Conservation (phyloP, 2,329 filamentous ascomycete genomes). For the Fusarium hostae region DNA sequence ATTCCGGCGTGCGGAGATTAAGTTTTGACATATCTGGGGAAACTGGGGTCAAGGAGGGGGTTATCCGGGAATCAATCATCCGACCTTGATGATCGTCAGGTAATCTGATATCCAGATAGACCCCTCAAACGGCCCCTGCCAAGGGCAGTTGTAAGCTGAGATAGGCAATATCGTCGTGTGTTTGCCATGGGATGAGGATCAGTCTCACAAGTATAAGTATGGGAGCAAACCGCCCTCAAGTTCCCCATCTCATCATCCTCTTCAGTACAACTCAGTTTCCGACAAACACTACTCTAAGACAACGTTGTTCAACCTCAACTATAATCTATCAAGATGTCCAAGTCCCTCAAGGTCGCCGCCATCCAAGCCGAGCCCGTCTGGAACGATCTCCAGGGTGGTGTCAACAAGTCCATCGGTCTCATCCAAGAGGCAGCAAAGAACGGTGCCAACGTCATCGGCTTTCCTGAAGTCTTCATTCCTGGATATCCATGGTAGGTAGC, state of each 20-base stretch:
- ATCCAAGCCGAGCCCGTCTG: conserved; percentile 44
- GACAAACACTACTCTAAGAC: too few relatives aligned
- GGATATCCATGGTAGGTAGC: conserved; percentile 58
- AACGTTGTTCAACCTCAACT: neutral
- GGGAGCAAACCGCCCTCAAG: neutral
- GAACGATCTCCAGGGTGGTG: conserved; percentile 46
- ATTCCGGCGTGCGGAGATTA: neutral
- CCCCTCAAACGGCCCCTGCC: neutral
- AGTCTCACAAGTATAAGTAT: neutral
- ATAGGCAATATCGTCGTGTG: neutral
- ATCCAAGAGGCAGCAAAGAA: conserved; percentile 48
- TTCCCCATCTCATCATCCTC: neutral
- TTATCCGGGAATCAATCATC: neutral
- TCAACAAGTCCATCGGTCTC: conserved; percentile 51
- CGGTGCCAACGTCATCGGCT: conserved; percentile 51
- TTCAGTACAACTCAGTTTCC: neutral
- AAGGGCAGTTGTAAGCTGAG: too few relatives aligned
- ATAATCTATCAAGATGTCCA: conserved; percentile 1
- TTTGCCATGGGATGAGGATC: accelerated
- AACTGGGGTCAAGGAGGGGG: neutral
- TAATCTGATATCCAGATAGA: conserved; percentile 6
- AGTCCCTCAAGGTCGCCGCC: conserved; percentile 40
- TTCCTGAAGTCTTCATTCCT: conserved; percentile 59
- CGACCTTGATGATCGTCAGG: neutral
- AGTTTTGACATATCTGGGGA: neutral